These are phyloP conservation scores for Penicillium sp. DNA, from an alignment of 2,329 filamentous ascomycete species.

Conservation along the genomic window DNA sequence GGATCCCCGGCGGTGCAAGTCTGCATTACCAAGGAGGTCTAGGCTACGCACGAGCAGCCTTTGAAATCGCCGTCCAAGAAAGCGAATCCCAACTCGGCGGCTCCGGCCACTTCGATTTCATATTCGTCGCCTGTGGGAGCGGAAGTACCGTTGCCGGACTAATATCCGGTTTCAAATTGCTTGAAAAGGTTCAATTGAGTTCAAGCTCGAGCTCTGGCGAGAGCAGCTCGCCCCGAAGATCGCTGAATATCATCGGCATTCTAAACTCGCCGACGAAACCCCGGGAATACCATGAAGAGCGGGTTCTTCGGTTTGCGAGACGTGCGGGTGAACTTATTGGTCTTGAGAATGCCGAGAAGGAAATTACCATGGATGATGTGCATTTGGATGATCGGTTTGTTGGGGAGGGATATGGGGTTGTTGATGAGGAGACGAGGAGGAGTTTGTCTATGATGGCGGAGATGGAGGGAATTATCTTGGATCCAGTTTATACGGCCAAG, in stretches of 20 bases:
- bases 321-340: slow-evolving; percentile 38
- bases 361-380: slow-evolving; percentile 40
- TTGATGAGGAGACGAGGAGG: slow-evolving; percentile 36
- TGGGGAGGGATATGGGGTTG: slow-evolving; percentile 40
- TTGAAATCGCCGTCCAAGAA: slow-evolving; percentile 42
- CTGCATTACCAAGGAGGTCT: slow-evolving; percentile 42
- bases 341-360: slow-evolving; percentile 30
- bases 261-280: slow-evolving; percentile 42
- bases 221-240: not conserved
- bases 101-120: slow-evolving; percentile 39
- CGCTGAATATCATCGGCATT: slow-evolving; percentile 40
- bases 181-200: slow-evolving; percentile 31
- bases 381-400: slow-evolving; percentile 41
- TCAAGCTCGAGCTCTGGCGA: too few species aligned
- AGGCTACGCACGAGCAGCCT: slow-evolving; percentile 43
- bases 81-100: slow-evolving; percentile 22
- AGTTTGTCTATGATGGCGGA: slow-evolving; percentile 35
- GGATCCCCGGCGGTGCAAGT: slow-evolving; percentile 46
- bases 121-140: slow-evolving; percentile 47
- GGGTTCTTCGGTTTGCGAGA: slow-evolving; percentile 40
- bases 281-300: slow-evolving; percentile 36
- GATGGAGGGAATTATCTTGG: slow-evolving; percentile 39
- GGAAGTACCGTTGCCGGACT: slow-evolving; percentile 45
- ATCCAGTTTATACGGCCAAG: slow-evolving; percentile 47
- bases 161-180: slow-evolving; percentile 43